Conservation (phyloP, 2,329 filamentous ascomycete species). For the Lecanicillium sp. region DNA sequence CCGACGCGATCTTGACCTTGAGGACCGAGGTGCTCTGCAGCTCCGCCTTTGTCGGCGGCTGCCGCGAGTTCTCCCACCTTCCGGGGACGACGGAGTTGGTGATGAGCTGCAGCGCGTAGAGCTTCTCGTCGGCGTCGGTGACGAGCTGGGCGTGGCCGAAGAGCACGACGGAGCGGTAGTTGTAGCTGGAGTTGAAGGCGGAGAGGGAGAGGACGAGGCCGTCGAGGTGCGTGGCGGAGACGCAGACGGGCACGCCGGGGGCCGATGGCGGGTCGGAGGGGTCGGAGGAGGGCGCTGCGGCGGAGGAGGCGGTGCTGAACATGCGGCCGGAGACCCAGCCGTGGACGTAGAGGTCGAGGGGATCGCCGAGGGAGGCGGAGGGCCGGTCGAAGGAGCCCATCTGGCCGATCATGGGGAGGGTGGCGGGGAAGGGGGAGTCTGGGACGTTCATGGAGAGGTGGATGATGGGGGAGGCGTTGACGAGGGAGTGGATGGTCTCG, state of each 20-base stretch:
- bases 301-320: conserved; percentile 53
- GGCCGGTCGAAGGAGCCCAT: conserved; percentile 66
- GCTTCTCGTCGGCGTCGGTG: conserved; percentile 60
- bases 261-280: too few relatives aligned
- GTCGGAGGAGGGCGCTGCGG: not conserved
- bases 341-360: conserved; percentile 73
- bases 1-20: conserved; percentile 60
- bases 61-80: conserved; percentile 63
- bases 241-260: conserved; percentile 61
- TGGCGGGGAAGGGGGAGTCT: conserved; percentile 64
- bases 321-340: conserved; percentile 77
- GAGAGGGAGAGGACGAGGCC: conserved; percentile 75
- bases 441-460: conserved; percentile 71
- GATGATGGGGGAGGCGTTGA: conserved; percentile 68
- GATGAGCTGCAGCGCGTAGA: conserved; percentile 73
- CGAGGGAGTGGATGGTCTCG: conserved; percentile 64
- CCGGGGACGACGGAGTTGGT: conserved; percentile 66
- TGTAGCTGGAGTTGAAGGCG: conserved; percentile 76
- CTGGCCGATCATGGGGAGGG: conserved; percentile 80
- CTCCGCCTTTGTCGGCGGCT: conserved; percentile 67
- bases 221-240: conserved; percentile 70
- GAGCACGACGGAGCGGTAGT: conserved; percentile 75
- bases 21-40: conserved; percentile 70
- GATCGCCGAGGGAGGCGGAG: conserved; percentile 54
- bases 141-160: conserved; percentile 70